A percentile compares a stretch with the other conserved stretches of the same genome.
Conservation (phyloP, 2,329 filamentous ascomycete species). For the Conoideocrella luteorostrata region DNA sequence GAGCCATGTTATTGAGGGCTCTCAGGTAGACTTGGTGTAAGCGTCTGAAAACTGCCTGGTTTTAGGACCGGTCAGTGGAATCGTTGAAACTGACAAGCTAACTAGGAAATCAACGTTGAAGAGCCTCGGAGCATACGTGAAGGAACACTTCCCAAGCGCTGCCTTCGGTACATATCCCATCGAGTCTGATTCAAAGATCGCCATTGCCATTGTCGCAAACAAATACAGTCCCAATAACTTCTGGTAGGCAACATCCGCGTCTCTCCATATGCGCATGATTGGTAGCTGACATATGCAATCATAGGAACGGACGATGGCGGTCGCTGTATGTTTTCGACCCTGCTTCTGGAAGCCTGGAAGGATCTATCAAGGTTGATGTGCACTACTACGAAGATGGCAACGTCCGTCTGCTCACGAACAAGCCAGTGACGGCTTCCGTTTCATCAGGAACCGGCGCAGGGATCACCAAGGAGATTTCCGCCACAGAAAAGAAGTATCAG, state of each 20-base stretch:
- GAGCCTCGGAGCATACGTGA: conserved; percentile 65
- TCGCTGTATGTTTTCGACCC: conserved; percentile 77
- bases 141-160: conserved; percentile 82
- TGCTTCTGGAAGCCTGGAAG: conserved; percentile 60
- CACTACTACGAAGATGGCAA: conserved; percentile 99
- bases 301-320: conserved; percentile 92
- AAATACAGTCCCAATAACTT: conserved; percentile 98
- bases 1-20: conserved; percentile 70
- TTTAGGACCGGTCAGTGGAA: background rate
- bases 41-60: conserved; percentile 21
- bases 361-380: conserved; percentile 85
- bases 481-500: conserved; percentile 85
- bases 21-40: conserved; percentile 74
- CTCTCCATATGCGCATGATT: too few relatives aligned
- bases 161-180: conserved; percentile 78
- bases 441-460: conserved; percentile 57
- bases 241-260: too few relatives aligned
- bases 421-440: conserved; percentile 60
- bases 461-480: conserved; percentile 71
- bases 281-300: background rate
- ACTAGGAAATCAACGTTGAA: conserved; percentile 77
- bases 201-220: conserved; percentile 82
- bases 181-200: conserved; percentile 67
- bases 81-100: conserved; percentile 3
- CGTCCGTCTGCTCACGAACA: conserved; percentile 85